A percentile compares a stretch with the other conserved stretches of the same genome.
Evolutionary conservation across 352 stramenopile species (phyloP).

Genomic region (Phytophthora foliorum): DNA sequence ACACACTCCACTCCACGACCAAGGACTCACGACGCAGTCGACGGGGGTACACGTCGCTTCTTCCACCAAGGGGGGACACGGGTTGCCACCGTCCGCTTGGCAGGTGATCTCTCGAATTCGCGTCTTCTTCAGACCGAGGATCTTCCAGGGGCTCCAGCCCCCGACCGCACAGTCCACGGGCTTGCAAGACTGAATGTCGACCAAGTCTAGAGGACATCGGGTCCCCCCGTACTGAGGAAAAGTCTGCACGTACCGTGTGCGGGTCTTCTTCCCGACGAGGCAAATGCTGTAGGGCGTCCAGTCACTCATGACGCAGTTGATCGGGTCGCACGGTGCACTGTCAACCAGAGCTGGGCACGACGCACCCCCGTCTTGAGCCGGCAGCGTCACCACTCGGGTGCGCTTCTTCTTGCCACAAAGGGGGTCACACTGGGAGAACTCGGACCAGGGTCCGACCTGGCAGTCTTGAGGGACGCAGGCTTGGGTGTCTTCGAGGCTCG

Average conservation of each 20-base stretch:
- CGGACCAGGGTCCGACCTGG: constrained; percentile 44
- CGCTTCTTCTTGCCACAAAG: constrained; percentile 46
- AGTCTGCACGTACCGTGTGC: constrained; percentile 42
- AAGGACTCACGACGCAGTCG: constrained; percentile 56
- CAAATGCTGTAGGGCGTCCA: constrained; percentile 58
- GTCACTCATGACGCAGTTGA: constrained; percentile 54
- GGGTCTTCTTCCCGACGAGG: constrained; percentile 44
- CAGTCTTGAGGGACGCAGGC: constrained; percentile 58
- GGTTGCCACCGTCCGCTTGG: constrained; percentile 48
- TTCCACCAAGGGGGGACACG: constrained; percentile 55
- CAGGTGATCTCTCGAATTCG: constrained; percentile 49
- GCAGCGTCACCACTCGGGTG: constrained; percentile 38
- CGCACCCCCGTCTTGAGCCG: constrained; percentile 33
- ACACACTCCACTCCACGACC: constrained; percentile 46
- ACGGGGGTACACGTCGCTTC: constrained; percentile 46
- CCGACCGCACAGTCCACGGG: constrained; percentile 58
- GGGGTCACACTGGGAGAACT: constrained; percentile 40
- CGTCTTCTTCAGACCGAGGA: constrained; percentile 49
- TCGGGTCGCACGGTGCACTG: constrained; percentile 43
- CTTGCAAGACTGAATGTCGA: constrained; percentile 39
- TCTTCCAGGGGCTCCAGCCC: constrained; percentile 43
- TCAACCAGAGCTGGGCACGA: constrained; percentile 45
- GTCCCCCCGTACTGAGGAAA: constrained; percentile 49
- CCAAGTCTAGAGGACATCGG: constrained; percentile 37
- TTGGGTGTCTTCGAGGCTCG: constrained; percentile 49